A percentile compares a stretch with the other conserved stretches of the same genome.
Conservation (phyloP, 371 early-diverging fungal species). For the Mucor saturninus region DNA sequence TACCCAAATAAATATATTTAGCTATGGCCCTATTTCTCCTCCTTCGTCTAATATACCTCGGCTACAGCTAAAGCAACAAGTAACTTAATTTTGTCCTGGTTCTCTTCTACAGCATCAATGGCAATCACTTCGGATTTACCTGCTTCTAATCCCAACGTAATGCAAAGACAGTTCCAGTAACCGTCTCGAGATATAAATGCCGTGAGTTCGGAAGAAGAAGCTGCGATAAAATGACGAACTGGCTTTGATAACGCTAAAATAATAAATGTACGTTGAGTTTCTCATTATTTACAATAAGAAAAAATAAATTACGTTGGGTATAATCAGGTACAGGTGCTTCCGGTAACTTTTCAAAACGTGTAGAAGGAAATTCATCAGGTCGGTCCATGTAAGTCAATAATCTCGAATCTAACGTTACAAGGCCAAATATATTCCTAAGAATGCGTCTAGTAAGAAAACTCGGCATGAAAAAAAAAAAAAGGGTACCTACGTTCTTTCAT, state of each 20-base stretch:
- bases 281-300: no score
- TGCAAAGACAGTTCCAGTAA: constrained; percentile 50
- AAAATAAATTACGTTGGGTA: constrained; percentile 20
- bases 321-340: constrained; percentile 22
- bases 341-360: constrained; percentile 40
- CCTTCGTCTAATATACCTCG: constrained; percentile 24
- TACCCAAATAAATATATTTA: not conserved
- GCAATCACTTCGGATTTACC: constrained; percentile 51
- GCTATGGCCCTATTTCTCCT: not conserved
- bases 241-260: constrained; percentile 27
- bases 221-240: constrained; percentile 45
- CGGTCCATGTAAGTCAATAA: constrained; percentile 44
- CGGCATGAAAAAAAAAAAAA: not conserved
- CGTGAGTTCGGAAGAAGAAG: constrained; percentile 49
- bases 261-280: not conserved
- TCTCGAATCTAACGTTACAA: constrained; percentile 39
- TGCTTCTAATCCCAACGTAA: constrained; percentile 43
- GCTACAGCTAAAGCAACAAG: constrained; percentile 46
- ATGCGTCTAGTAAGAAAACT: not conserved
- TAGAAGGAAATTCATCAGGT: constrained; percentile 52
- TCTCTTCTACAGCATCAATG: constrained; percentile 46
- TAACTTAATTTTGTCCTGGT: constrained; percentile 22
- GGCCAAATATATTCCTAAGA: constrained; percentile 52
- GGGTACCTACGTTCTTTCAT: constrained; percentile 50
- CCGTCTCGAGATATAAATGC: constrained; percentile 53